Conservation (phyloP, 2,329 filamentous ascomycete genomes). For the Penicillium sp. region DNA sequence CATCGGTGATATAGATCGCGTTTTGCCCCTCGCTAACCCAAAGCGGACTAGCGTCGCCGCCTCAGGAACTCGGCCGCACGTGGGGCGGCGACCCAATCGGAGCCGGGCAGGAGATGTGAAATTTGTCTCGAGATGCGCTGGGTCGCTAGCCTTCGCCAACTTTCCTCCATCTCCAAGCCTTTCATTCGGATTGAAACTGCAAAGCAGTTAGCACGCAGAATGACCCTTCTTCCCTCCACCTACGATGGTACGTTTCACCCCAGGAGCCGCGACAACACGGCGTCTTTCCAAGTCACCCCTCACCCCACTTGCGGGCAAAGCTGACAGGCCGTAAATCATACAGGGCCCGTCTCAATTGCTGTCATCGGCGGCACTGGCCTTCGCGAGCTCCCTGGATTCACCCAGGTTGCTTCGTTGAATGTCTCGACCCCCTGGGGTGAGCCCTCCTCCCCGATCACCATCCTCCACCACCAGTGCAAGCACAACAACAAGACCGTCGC, state of each 20-base stretch:
- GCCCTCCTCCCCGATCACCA: constrained; percentile 75
- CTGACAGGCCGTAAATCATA: constrained; percentile 17
- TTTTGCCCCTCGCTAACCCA: neutral
- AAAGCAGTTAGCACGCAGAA: constrained; percentile 42
- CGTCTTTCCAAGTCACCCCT: constrained; percentile 1
- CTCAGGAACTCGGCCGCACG: constrained; percentile 18
- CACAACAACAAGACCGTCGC: constrained; percentile 62
- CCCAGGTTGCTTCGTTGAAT: constrained; percentile 76
- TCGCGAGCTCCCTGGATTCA: constrained; percentile 81
- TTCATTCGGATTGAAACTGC: constrained; percentile 36
- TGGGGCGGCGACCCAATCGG: constrained; percentile 31
- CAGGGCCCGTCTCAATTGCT: constrained; percentile 72
- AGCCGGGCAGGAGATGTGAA: constrained; percentile 18
- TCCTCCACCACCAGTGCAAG: constrained; percentile 81
- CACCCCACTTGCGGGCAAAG: constrained; percentile 16
- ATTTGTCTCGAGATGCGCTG: constrained; percentile 27
- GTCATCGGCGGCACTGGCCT: constrained; percentile 94
- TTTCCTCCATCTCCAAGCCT: constrained; percentile 30
- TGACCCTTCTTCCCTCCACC: constrained; percentile 59
- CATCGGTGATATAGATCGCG: constrained; percentile 8
- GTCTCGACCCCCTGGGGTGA: constrained; percentile 84
- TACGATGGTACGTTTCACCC: constrained; percentile 59
- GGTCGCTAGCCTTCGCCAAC: constrained; percentile 19
- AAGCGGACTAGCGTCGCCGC: neutral
- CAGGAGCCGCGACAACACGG: neutral